Conservation (phyloP, 2,329 filamentous ascomycete genomes). For the Pezicula radicicola region DNA sequence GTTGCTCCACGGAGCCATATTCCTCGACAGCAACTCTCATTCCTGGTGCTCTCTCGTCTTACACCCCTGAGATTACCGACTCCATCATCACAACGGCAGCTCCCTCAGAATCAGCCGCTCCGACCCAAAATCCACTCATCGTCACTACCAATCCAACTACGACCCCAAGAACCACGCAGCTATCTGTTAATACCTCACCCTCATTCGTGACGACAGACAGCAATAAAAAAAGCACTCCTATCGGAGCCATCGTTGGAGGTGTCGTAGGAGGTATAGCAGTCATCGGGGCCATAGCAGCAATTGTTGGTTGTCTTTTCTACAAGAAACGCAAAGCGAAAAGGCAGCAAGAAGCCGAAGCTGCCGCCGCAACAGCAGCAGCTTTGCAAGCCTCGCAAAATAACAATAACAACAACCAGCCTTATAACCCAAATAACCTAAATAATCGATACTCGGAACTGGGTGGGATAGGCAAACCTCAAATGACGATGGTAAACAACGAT, state of each 20-base stretch:
- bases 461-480: neutral
- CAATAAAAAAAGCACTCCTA: neutral
- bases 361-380: neutral
- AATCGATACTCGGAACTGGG: neutral
- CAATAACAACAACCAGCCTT: neutral
- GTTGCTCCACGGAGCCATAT: conserved; percentile 1
- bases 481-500: too few relatives aligned
- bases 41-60: neutral
- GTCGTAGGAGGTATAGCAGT: conserved; percentile 1
- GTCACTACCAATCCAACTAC: neutral
- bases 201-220: neutral
- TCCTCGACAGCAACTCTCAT: neutral
- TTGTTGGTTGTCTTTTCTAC: neutral
- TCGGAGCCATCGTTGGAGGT: conserved; percentile 1
- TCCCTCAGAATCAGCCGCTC: neutral
- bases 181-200: neutral
- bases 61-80: neutral
- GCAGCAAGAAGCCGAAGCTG: neutral
- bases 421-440: neutral
- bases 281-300: neutral
- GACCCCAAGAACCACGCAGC: neutral
- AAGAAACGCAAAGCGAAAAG: neutral
- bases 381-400: neutral
- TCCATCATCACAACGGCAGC: neutral
- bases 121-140: neutral